Percentiles rank a stretch among this genome's conserved stretches.
Conservation (phyloP, 768 basidiomycete species). For the Tylopilus balloui region DNA sequence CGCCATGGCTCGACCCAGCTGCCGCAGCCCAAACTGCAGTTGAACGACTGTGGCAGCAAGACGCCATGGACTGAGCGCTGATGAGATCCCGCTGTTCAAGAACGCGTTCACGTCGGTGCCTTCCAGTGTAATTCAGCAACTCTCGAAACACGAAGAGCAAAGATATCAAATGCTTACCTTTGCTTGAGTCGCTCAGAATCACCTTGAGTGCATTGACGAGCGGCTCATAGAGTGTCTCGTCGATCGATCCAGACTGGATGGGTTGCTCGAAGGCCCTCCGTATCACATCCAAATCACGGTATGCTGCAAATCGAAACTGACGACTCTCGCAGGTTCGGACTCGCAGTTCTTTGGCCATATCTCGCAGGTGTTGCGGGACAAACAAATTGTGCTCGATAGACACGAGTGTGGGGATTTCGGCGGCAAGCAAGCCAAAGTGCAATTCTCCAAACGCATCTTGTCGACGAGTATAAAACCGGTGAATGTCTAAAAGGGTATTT, state of each 20-base stretch:
- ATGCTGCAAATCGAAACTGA: conserved; percentile 73
- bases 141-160: background rate
- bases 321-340: conserved; percentile 53
- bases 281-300: conserved; percentile 68
- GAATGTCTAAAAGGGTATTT: conserved; percentile 56
- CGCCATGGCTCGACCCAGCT: conserved; percentile 64
- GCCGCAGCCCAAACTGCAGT: conserved; percentile 69
- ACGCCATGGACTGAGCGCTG: conserved; percentile 77
- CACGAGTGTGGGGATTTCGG: conserved; percentile 64
- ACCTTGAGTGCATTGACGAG: conserved; percentile 63
- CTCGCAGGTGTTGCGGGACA: conserved; percentile 48
- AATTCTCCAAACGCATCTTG: conserved; percentile 63
- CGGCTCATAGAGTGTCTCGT: conserved; percentile 53
- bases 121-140: background rate
- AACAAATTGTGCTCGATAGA: conserved; percentile 60
- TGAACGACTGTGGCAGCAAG: conserved; percentile 77
- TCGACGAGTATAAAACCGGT: conserved; percentile 64
- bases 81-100: conserved; percentile 59
- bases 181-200: conserved; percentile 60
- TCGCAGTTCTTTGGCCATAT: conserved; percentile 49
- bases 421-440: conserved; percentile 60
- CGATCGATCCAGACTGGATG: conserved; percentile 44
- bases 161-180: conserved; percentile 38
- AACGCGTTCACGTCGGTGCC: conserved; percentile 44
- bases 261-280: conserved; percentile 64